Evolutionary conservation across 169 alveolate species (phyloP).

Genomic region (Plasmodium falciparum): DNA sequence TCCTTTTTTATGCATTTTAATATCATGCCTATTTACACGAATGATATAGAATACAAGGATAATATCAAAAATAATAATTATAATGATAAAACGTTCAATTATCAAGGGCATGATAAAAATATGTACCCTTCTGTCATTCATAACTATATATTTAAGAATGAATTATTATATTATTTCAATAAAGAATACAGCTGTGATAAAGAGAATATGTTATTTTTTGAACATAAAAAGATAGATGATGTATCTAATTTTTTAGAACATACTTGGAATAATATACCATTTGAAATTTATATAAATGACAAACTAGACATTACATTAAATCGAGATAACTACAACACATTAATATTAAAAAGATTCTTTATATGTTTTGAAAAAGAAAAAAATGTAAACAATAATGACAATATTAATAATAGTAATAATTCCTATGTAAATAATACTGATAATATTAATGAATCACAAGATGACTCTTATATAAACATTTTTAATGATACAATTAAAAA

Average conservation of each 20-base stretch:
- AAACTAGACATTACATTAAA: neutral
- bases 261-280: conserved; percentile 4
- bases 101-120: neutral
- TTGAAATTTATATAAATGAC: neutral
- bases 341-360: conserved; percentile 28
- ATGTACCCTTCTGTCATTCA: neutral
- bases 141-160: conserved; percentile 2
- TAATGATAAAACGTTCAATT: neutral
- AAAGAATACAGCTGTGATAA: conserved; percentile 25
- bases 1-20: conserved; percentile 15
- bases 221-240: conserved; percentile 1
- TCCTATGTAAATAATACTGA: neutral
- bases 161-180: conserved; percentile 3
- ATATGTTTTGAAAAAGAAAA: conserved; percentile 10
- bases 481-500: neutral
- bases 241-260: conserved; percentile 11
- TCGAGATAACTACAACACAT: neutral
- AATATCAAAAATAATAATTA: neutral
- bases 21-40: neutral
- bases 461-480: neutral
- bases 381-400: neutral
- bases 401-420: neutral
- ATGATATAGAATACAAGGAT: neutral
- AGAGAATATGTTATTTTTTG: neutral
- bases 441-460: too few relatives aligned